Evolutionary conservation across 1,284 basidiomycete species (phyloP).

Genomic region (Ustilago trichophora): DNA sequence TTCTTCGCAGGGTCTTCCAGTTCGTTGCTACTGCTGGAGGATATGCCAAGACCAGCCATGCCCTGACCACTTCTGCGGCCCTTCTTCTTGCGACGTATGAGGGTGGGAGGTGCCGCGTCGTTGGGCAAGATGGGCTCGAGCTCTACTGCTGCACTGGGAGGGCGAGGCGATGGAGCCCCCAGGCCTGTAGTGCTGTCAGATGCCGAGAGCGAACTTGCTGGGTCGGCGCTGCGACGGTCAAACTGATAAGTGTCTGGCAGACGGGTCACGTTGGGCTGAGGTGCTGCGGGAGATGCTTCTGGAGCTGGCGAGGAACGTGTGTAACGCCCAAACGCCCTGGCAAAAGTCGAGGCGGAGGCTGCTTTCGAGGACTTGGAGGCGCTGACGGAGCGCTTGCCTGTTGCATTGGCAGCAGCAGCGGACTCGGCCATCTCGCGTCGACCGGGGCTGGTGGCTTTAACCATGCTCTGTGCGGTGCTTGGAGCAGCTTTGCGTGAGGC

Average conservation of each 20-base stretch:
- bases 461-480: conserved; percentile 44
- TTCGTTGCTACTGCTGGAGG: conserved; percentile 13
- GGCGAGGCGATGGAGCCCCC: conserved; percentile 56
- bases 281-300: conserved; percentile 41
- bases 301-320: conserved; percentile 34
- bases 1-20: too few species aligned
- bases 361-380: conserved; percentile 21
- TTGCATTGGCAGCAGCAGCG: conserved; percentile 4
- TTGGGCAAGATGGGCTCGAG: conserved; percentile 88
- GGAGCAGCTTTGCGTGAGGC: conserved; percentile 41
- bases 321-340: conserved; percentile 58
- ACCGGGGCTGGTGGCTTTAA: conserved; percentile 45
- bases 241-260: conserved; percentile 54
- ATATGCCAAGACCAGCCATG: conserved; percentile 53
- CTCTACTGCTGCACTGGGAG: conserved; percentile 75
- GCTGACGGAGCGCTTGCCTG: conserved; percentile 30
- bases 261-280: conserved; percentile 67
- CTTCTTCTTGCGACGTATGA: conserved; percentile 54
- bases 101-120: conserved; percentile 81
- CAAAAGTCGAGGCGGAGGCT: conserved; percentile 48
- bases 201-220: conserved; percentile 9
- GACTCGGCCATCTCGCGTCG: conserved; percentile 30
- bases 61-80: conserved; percentile 17
- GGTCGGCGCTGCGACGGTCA: conserved; percentile 20
- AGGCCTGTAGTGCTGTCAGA: conserved; percentile 35